Evolutionary conservation across 176 grass and related monocot genomes (phyloP).

Genomic region (Bolboschoenus planiculmis): DNA sequence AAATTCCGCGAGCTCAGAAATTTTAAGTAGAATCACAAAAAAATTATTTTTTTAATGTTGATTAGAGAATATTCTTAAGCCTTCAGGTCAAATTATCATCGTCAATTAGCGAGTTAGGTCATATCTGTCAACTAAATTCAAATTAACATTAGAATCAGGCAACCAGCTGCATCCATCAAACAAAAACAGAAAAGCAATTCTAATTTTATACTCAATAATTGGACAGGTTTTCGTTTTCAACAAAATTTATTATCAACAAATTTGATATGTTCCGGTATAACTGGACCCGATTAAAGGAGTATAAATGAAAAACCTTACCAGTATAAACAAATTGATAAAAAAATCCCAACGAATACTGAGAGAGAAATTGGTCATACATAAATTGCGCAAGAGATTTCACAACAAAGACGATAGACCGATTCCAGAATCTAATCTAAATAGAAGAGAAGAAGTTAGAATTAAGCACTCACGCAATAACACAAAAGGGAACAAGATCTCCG

Average conservation of each 20-base stretch:
- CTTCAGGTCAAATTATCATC: not conserved
- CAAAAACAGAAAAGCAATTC: not conserved
- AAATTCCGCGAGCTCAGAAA: not conserved
- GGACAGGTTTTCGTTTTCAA: not conserved
- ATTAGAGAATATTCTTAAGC: not conserved
- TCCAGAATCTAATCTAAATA: not conserved
- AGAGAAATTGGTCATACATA: not conserved
- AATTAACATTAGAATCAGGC: conserved; percentile 5
- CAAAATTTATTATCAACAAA: not conserved
- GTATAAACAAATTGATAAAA: not conserved
- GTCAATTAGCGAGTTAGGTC: not conserved
- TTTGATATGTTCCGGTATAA: not conserved
- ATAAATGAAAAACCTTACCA: not conserved
- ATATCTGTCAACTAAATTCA: not conserved
- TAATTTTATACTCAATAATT: not conserved
- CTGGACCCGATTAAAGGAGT: not conserved
- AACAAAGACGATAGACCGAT: not conserved
- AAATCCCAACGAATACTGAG: not conserved
- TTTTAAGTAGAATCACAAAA: not conserved
- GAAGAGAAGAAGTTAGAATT: not conserved
- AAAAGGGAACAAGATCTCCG: not conserved
- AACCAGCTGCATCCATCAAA: not conserved
- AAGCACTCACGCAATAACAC: not conserved
- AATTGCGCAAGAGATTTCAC: not conserved
- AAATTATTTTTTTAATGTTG: not conserved